Base-by-base conservation (phyloP, 208 protist genomes). In the Tetramitus jugosus region DNA sequence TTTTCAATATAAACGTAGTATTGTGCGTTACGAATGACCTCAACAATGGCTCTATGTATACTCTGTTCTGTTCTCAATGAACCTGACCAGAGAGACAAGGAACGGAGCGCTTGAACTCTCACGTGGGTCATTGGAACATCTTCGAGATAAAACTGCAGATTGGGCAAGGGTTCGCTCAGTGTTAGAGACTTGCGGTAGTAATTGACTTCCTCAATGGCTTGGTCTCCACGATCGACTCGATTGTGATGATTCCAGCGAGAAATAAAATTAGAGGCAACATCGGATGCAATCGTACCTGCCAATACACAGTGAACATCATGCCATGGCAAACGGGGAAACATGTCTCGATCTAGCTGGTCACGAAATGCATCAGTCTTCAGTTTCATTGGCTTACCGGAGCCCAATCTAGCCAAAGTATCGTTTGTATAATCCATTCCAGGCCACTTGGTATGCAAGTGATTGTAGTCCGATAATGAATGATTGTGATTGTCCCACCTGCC, bases 1-100 rank as follows among this genome's bases (percentile, higher is more conserved):
- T 81, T 77, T 53, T 81, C 79, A 65, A 81, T 80, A 45, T 81
- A 81, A 45, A 81, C 69, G n/a, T 43, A 81, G 35, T 67, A 31
- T 40, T 77, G 23, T 1, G 52, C 60, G 14, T 40, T 52, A 23
- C 26, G 33, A 33, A 81, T 81, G 31, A 79, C 6, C 20, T 81
- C 6, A 10, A 81, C 20, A 56, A 81, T 81, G 0, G 60, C 60
- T 69, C 10, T 42, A 49, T 81, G 56, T 0, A 81, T 77, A 35
- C 39, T 56, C 31, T 79, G 72, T 49, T 80, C 78, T 17, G 26
- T 33, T 29, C 35, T 26, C 3, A 7, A 13, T 4, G 76, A 79
- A 45, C 78, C 78, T 40, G 37, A 56, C 78, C 78, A 80, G 13
- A 40, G 35, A 39, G 20, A 65, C n/a, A 65, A 1, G 3, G 60